These are phyloP conservation scores for Viola pubescens DNA, from an alignment of 441 rosid genomes.

Conservation along the genomic window DNA sequence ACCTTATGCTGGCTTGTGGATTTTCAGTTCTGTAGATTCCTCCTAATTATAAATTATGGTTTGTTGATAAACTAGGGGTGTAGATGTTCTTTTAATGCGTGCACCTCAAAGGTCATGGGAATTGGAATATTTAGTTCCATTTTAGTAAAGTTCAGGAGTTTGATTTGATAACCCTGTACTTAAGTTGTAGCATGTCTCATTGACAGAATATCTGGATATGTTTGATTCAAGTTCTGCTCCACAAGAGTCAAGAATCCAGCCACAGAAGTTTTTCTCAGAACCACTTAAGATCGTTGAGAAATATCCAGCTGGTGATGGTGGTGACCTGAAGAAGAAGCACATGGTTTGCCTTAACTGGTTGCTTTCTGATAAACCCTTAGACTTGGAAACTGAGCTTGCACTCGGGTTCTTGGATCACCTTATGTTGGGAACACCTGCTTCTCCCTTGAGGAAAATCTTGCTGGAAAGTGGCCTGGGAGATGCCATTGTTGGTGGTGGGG, in stretches of 20 bases:
- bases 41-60: too few relatives aligned
- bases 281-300: conserved; percentile 73
- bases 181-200: conserved; percentile 8
- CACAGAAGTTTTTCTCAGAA: conserved; percentile 59
- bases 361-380: conserved; percentile 72
- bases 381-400: conserved; percentile 78
- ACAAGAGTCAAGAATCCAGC: conserved; percentile 48
- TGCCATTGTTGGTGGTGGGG: conserved; percentile 82
- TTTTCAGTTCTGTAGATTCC: too few relatives aligned
- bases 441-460: conserved; percentile 84
- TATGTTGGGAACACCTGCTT: conserved; percentile 91
- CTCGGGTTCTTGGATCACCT: conserved; percentile 88
- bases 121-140: neutral
- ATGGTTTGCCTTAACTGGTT: conserved; percentile 96
- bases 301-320: conserved; percentile 78
- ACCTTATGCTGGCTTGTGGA: too few relatives aligned
- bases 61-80: too few relatives aligned
- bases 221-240: conserved; percentile 68
- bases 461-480: conserved; percentile 92
- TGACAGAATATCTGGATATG: conserved; percentile 69
- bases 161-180: neutral
- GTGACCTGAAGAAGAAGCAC: conserved; percentile 66
- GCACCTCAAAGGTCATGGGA: too few relatives aligned
- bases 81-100: too few relatives aligned
- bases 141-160: conserved; percentile 1